Evolutionary conservation across 2,329 filamentous ascomycete species (phyloP), one percentile per base, ranked within the genome.

Genomic region (Colletotrichum falcatum): DNA sequence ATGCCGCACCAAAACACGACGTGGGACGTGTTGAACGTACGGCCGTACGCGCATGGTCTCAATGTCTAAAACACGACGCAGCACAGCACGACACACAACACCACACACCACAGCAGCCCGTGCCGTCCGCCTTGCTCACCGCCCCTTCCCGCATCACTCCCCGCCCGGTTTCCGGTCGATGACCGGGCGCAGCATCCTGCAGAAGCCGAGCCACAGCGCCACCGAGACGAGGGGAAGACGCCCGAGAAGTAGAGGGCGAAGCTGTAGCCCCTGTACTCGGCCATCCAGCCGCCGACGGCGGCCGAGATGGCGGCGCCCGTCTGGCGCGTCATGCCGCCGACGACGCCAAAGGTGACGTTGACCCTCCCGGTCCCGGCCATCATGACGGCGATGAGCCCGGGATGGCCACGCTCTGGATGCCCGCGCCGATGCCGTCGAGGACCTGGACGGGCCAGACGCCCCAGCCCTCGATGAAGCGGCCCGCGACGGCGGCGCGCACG

Each of bases 341-440:
- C 67, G 18, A 70, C 44, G 9, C 67, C 51, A 9, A 70, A 61
- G 5, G 67, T 66, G 2, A 61, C 28, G 35, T 70, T 70, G 20
- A 70, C 63, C 3, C 49, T 35, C 2, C 67, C 67, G 9, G 28
- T 70, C 0, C 67, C 67, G 18, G 63, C 63, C 67, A 70, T 66
- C 56, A 70, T 66, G 5, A 61, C 67, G 35, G 63, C 67, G 18
- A 70, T 1, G 2, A 70, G 33, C 5, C 67, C 67, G 1, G 67
- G 7, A 70, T 70, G 3, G 67, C 67, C 7, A 70, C 67, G 28
- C 67, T 61, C 49, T 70, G 67, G 3, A 70, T 70, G 1, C 67
- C 67, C 6, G 67, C 63, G n/a, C 67, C 67, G 33, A 70, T 16
- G 16, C 67, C 67, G 7, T 70, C 67, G 42, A 70, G 63, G 16